phyloP scores from a whole-genome alignment of 805 yeast species.

The Debaryomyces castellii region DNA sequence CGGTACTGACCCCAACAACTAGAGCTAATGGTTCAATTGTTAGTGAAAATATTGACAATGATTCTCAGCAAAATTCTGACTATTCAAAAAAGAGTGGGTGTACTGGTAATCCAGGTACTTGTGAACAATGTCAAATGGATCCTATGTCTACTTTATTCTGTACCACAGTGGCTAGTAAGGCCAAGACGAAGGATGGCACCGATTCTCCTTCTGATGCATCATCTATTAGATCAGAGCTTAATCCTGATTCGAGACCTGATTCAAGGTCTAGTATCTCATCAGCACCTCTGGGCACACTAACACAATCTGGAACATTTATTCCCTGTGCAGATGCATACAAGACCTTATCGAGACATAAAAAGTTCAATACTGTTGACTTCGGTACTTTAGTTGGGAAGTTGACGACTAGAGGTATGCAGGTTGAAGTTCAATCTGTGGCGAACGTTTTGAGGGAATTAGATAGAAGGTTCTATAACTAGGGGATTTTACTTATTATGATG shows the following conservation, averaged over 20 bases:
- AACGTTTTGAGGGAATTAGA: constrained; percentile 81
- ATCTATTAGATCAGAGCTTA: neutral
- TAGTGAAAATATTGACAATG: constrained; percentile 1
- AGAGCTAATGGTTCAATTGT: constrained; percentile 13
- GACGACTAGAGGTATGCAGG: constrained; percentile 82
- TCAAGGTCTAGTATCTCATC: constrained; percentile 17
- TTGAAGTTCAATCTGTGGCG: constrained; percentile 88
- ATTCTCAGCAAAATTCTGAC: constrained; percentile 5
- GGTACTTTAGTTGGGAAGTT: constrained; percentile 71
- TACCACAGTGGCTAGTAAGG: constrained; percentile 70
- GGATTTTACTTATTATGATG: neutral
- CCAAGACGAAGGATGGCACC: constrained; percentile 1
- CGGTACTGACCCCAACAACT: constrained; percentile 23
- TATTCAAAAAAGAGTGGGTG: constrained; percentile 45
- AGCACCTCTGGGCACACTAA: constrained; percentile 18
- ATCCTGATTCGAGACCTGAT: constrained; percentile 7
- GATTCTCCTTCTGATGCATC: neutral
- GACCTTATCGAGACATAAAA: constrained; percentile 79
- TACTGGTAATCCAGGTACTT: constrained; percentile 87
- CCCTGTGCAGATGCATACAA: constrained; percentile 91
- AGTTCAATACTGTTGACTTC: constrained; percentile 71
- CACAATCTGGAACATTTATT: constrained; percentile 48
- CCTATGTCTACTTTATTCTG: constrained; percentile 89
- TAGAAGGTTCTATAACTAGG: constrained; percentile 52
- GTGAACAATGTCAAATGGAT: constrained; percentile 78